phyloP scores from a whole-genome alignment of 2,329 filamentous ascomycete genomes.

The Grosmannia clavigera region DNA sequence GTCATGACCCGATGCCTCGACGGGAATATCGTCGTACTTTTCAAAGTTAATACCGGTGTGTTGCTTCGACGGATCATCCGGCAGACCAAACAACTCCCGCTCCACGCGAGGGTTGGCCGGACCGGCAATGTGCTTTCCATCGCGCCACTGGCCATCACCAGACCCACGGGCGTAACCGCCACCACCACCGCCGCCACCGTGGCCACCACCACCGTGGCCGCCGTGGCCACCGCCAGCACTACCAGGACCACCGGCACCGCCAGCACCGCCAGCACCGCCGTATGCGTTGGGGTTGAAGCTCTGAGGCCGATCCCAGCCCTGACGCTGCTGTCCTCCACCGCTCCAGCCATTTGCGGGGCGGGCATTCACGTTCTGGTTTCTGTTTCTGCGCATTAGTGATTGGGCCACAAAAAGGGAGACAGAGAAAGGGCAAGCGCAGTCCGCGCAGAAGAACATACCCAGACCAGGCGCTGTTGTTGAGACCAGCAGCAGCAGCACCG shows the following conservation, averaged over 20 bases:
- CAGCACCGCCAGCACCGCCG: constrained; percentile 33
- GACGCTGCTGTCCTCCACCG: constrained; percentile 6
- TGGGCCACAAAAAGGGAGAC: not conserved
- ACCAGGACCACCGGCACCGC: constrained; percentile 21
- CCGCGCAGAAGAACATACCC: constrained; percentile 32
- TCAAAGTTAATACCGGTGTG: constrained; percentile 99
- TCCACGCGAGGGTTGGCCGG: constrained; percentile 80
- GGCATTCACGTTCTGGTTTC: constrained; percentile 35
- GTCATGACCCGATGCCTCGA: constrained; percentile 88
- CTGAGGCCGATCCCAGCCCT: constrained; percentile 17
- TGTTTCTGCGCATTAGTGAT: constrained; percentile 13
- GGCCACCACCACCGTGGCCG: constrained; percentile 17
- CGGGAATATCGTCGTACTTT: constrained; percentile 99
- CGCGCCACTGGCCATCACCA: constrained; percentile 91
- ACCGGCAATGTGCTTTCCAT: constrained; percentile 91
- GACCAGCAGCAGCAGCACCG: constrained; percentile 25
- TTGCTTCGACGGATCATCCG: constrained; percentile 88
- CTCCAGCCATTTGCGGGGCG: constrained; percentile 18
- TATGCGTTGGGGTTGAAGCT: constrained; percentile 53
- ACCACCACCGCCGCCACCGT: constrained; percentile 33
- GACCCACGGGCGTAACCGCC: constrained; percentile 59
- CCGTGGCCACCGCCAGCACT: constrained; percentile 17
- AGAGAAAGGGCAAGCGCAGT: not conserved
- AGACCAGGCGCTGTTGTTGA: constrained; percentile 55
- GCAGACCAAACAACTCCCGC: constrained; percentile 85